phyloP scores from a whole-genome alignment of 345 rosid genomes.

The Linum tenue region DNA sequence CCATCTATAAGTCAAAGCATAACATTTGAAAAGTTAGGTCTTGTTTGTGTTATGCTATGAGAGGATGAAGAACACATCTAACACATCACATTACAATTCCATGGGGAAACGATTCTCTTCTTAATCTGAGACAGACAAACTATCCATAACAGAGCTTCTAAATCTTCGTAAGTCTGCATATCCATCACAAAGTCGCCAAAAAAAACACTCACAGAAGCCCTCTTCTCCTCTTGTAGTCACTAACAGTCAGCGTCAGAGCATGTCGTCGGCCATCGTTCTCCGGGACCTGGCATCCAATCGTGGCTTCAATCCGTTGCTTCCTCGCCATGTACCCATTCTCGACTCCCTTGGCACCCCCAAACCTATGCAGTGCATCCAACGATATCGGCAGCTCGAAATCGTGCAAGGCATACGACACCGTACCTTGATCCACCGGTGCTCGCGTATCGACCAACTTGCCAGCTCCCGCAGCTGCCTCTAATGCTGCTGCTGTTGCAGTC shows the following conservation, averaged over 20 bases:
- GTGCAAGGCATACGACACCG: conserved; percentile 63
- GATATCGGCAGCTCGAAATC: conserved; percentile 75
- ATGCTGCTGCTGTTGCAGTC: conserved; percentile 65
- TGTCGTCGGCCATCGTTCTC: conserved; percentile 90
- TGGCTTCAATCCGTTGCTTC: conserved; percentile 85
- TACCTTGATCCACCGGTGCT: conserved; percentile 84
- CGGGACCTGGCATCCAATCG: conserved; percentile 60
- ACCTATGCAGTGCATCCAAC: conserved; percentile 48
- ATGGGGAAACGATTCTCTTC: too few species aligned
- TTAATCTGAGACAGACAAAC: too few species aligned
- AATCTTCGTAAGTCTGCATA: too few species aligned
- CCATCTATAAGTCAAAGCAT: too few species aligned
- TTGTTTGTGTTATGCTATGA: too few species aligned
- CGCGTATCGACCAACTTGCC: conserved; percentile 90
- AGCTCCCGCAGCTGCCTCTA: conserved; percentile 94
- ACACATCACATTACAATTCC: too few species aligned
- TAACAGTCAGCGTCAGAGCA: conserved; percentile 74
- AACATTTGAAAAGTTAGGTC: too few species aligned
- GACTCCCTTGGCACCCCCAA: conserved; percentile 78
- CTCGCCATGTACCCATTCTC: conserved; percentile 84
- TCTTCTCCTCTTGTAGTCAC: conserved; percentile 98
- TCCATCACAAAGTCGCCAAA: background rate
- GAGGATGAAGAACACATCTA: too few species aligned
- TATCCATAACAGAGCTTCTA: too few species aligned
- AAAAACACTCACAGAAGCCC: conserved; percentile 60